Evolutionary conservation across 768 basidiomycete species (phyloP).

Genomic region (Calocera viscosa): DNA sequence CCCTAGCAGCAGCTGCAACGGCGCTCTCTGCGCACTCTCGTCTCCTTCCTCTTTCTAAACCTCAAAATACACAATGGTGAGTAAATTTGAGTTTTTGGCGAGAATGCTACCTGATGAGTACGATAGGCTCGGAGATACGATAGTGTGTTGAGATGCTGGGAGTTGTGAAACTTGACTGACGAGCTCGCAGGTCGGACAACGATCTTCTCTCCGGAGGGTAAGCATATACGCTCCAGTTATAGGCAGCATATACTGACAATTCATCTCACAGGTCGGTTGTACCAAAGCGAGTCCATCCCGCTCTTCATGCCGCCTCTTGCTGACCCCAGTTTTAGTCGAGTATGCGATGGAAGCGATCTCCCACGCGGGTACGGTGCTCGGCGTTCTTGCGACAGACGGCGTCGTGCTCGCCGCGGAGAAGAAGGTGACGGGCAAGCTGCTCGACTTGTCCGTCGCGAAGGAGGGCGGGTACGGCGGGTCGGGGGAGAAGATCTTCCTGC

Average conservation of each 20-base stretch:
- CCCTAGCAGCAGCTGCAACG: not conserved
- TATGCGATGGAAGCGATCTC: slow-evolving; percentile 99
- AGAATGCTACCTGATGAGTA: not conserved
- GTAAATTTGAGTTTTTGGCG: not conserved
- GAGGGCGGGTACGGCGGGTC: slow-evolving; percentile 88
- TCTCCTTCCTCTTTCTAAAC: not conserved
- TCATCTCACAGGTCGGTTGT: slow-evolving; percentile 63
- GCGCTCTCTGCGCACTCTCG: not conserved
- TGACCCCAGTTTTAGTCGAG: slow-evolving; percentile 52
- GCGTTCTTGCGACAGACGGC: slow-evolving; percentile 79
- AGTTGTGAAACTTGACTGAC: slow-evolving; percentile 17
- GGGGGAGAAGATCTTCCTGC: slow-evolving; percentile 93
- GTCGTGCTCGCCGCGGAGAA: slow-evolving; percentile 91
- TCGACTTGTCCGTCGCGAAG: slow-evolving; percentile 77
- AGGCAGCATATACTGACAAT: not conserved
- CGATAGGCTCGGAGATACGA: slow-evolving; percentile 83
- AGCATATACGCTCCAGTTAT: slow-evolving; percentile 20
- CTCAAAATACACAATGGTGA: not conserved
- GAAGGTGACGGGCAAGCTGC: slow-evolving; percentile 94
- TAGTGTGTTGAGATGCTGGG: slow-evolving; percentile 44
- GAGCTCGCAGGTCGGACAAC: slow-evolving; percentile 68
- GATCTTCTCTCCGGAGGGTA: slow-evolving; percentile 98
- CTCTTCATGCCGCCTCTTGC: slow-evolving; percentile 2
- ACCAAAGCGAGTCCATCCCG: slow-evolving; percentile 61
- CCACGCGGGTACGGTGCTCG: slow-evolving; percentile 86